Evolutionary conservation across 108 stramenopile genomes (phyloP).

Genomic region (Halocafeteria seosinensis): DNA sequence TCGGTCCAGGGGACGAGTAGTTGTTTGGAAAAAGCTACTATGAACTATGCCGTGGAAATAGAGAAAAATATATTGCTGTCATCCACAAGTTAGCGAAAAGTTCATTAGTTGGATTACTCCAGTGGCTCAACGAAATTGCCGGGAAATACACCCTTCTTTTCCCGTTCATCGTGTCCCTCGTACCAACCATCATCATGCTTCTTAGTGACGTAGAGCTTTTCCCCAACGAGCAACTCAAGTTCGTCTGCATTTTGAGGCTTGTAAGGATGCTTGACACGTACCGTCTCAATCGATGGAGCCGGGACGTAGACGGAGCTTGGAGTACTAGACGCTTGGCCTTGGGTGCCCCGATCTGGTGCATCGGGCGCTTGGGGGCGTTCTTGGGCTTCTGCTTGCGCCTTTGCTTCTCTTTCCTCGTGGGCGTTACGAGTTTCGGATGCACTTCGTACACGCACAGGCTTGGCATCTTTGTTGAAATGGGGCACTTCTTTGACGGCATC

Average conservation of each 20-base stretch:
- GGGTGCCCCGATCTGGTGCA: too few species aligned
- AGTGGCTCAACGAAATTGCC: neutral
- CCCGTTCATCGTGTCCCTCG: neutral
- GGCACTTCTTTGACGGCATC: neutral
- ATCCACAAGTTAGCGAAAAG: too few species aligned
- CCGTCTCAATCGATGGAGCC: neutral
- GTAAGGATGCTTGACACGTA: neutral
- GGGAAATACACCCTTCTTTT: neutral
- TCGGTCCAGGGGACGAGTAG: too few species aligned
- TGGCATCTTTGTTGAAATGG: neutral
- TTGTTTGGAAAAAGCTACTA: too few species aligned
- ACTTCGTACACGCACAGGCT: neutral
- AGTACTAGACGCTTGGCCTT: too few species aligned
- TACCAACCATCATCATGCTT: neutral
- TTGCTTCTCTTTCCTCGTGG: neutral
- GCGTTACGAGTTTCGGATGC: neutral
- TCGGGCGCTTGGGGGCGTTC: neutral
- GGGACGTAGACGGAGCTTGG: neutral
- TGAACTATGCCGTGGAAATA: too few species aligned
- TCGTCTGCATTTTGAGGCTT: neutral
- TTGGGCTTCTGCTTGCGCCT: neutral
- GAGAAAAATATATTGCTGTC: too few species aligned
- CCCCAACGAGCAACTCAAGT: neutral
- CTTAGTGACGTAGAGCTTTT: neutral
- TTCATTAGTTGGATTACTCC: too few species aligned